phyloP scores from a whole-genome alignment of 805 yeast genomes.

The Kodamaea kaohsiungensis region DNA sequence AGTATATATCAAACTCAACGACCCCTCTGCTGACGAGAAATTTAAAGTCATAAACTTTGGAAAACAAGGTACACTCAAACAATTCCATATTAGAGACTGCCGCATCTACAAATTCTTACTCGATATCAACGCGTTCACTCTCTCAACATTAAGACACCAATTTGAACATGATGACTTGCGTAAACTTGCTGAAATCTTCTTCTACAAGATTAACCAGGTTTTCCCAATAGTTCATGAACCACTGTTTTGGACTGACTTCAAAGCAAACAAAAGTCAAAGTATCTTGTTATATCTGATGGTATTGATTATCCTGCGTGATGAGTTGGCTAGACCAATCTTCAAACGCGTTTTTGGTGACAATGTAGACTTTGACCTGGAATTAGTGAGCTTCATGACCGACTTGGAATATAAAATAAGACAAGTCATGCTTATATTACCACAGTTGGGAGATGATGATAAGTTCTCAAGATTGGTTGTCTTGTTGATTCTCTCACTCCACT shows the following conservation, averaged over 20 bases:
- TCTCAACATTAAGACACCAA: slow-evolving; percentile 23
- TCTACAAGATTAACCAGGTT: slow-evolving; percentile 32
- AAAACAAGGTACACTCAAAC: slow-evolving; percentile 12
- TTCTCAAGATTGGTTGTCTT: slow-evolving; percentile 23
- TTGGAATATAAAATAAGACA: slow-evolving; percentile 37
- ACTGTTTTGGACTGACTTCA: slow-evolving; percentile 29
- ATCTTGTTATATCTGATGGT: slow-evolving; percentile 29
- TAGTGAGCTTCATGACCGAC: slow-evolving; percentile 20
- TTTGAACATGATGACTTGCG: slow-evolving; percentile 20
- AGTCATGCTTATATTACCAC: slow-evolving; percentile 25
- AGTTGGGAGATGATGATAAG: slow-evolving; percentile 34
- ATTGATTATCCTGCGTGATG: slow-evolving; percentile 29
- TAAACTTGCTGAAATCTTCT: slow-evolving; percentile 27
- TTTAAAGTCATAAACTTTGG: slow-evolving; percentile 13
- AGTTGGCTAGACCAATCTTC: slow-evolving; percentile 27
- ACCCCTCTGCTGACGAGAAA: slow-evolving; percentile 4
- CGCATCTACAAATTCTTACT: slow-evolving; percentile 20
- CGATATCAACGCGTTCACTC: slow-evolving; percentile 33
- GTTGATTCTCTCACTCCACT: slow-evolving; percentile 27
- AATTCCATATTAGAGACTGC: slow-evolving; percentile 15
- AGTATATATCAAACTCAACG: slow-evolving; percentile 18
- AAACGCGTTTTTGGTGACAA: slow-evolving; percentile 17
- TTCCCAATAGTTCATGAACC: slow-evolving; percentile 33
- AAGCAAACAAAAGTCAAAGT: slow-evolving; percentile 19
- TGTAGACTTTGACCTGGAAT: slow-evolving; percentile 11